These are phyloP conservation scores for Cucurbita argyrosperma DNA, from an alignment of 306 rosid species.

Conservation along the genomic window DNA sequence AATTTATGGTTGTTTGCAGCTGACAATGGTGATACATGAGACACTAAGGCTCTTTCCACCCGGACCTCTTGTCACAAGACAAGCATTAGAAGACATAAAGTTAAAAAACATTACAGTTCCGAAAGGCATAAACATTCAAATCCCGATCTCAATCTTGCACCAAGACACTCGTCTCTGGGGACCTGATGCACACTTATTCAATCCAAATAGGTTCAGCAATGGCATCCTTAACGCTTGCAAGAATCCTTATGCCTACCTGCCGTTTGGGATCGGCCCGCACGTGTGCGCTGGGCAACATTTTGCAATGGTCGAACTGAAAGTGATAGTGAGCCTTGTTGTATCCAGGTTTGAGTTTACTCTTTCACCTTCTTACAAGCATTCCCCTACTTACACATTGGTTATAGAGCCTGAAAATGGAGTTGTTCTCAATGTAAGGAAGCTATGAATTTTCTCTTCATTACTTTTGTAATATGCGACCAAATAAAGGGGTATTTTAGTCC, in stretches of 20 bases:
- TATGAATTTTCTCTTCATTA: neutral
- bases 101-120: slow-evolving; percentile 35
- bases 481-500: no score
- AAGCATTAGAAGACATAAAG: slow-evolving; percentile 22
- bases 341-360: slow-evolving; percentile 18
- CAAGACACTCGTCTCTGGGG: slow-evolving; percentile 44
- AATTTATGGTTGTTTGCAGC: slow-evolving; percentile 13
- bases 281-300: slow-evolving; percentile 43
- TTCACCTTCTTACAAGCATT: slow-evolving; percentile 18
- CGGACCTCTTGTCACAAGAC: slow-evolving; percentile 14
- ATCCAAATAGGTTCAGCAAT: slow-evolving; percentile 48
- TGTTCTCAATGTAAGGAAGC: neutral
- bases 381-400: slow-evolving; percentile 9
- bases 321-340: slow-evolving; percentile 19
- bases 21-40: slow-evolving; percentile 70
- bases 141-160: slow-evolving; percentile 35
- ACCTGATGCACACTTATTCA: slow-evolving; percentile 31
- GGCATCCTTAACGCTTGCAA: slow-evolving; percentile 42
- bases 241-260: slow-evolving; percentile 34
- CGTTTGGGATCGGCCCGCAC: slow-evolving; percentile 47
- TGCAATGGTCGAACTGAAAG: slow-evolving; percentile 44
- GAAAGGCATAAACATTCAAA: slow-evolving; percentile 36
- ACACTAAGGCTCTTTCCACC: slow-evolving; percentile 48
- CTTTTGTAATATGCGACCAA: neutral
- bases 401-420: slow-evolving; percentile 20